Evolutionary conservation across 208 protist genomes (phyloP).

Genomic region (Kentomonas sorsogonicus): DNA sequence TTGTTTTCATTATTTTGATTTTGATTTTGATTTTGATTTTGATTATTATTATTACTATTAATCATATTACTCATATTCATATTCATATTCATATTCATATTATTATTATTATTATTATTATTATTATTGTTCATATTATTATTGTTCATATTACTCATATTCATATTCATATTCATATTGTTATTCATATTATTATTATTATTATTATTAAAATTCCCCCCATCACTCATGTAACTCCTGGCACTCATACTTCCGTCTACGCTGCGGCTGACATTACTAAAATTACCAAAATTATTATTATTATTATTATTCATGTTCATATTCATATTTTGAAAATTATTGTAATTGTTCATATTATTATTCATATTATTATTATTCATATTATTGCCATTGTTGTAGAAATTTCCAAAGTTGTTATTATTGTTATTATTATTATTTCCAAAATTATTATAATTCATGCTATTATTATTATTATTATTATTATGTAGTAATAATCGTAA

Average conservation of each 20-base stretch:
- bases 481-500: too few relatives aligned
- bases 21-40: not conserved
- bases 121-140: not conserved
- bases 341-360: not conserved
- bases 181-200: constrained; percentile 7
- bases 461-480: too few relatives aligned
- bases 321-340: not conserved
- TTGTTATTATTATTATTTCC: not conserved
- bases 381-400: not conserved
- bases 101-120: not conserved
- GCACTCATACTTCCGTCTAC: too few relatives aligned
- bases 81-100: not conserved
- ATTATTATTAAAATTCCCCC: too few relatives aligned
- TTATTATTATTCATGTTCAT: too few relatives aligned
- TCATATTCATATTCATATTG: not conserved
- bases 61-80: not conserved
- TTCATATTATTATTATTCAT: constrained; percentile 3
- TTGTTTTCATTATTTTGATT: too few relatives aligned
- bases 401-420: not conserved
- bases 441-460: too few relatives aligned
- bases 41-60: not conserved
- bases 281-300: too few relatives aligned
- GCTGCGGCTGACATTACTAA: too few relatives aligned
- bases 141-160: not conserved
- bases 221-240: too few relatives aligned